Percentiles rank a stretch among this genome's conserved stretches.
phyloP scores from a whole-genome alignment of 202 grass and related monocot species.

The Zoysia matrella region DNA sequence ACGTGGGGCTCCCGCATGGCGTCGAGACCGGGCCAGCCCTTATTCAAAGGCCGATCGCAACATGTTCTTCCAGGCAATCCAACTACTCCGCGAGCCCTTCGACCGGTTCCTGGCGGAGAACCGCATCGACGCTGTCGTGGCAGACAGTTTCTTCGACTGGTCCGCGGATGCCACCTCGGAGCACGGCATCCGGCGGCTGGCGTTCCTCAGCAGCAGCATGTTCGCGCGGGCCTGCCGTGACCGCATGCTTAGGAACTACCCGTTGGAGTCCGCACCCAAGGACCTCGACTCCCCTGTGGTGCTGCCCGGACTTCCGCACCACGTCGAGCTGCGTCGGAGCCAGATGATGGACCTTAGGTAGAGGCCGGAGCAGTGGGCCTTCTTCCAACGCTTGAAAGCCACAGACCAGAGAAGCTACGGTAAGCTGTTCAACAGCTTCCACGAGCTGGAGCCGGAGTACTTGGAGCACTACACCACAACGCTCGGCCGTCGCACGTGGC shows the following conservation, averaged over 20 bases:
- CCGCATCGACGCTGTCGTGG: slow-evolving; percentile 55
- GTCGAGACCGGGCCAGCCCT: slow-evolving; percentile 40
- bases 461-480: slow-evolving; percentile 49
- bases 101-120: slow-evolving; percentile 40
- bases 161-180: slow-evolving; percentile 35
- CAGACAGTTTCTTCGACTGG: slow-evolving; percentile 66
- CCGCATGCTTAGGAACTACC: no score
- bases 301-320: slow-evolving; percentile 62
- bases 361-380: not conserved
- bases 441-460: slow-evolving; percentile 61
- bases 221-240: no score
- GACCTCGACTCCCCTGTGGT: slow-evolving; percentile 34
- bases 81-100: slow-evolving; percentile 52
- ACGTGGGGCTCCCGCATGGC: slow-evolving; percentile 53
- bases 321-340: slow-evolving; percentile 52
- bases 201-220: no score
- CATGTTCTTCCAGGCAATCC: slow-evolving; percentile 26
- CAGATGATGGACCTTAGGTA: slow-evolving; percentile 42
- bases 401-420: no score
- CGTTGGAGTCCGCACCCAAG: slow-evolving; percentile 12
- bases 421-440: slow-evolving; percentile 73
- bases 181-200: slow-evolving; percentile 52
- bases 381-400: no score
- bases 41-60: slow-evolving; percentile 1
- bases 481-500: no score